Evolutionary conservation across 495 filamentous ascomycete genomes (phyloP).

Genomic region (Annulohypoxylon stygium): DNA sequence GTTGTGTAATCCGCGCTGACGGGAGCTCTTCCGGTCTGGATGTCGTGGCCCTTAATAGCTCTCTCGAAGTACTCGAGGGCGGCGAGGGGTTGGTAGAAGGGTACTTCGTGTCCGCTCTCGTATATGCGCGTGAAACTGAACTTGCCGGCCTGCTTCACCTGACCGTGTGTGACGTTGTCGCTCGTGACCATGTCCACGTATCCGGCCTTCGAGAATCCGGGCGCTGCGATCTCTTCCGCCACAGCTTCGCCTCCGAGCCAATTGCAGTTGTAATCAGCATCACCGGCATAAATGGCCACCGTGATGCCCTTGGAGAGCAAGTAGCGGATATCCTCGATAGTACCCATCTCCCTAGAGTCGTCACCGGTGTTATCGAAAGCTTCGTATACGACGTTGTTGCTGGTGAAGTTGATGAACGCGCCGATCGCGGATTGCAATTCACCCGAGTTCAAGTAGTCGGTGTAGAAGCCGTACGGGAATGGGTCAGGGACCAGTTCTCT

Average conservation of each 20-base stretch:
- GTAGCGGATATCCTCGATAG: conserved; percentile 63
- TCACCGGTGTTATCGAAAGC: conserved; percentile 70
- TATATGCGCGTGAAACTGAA: conserved; percentile 76
- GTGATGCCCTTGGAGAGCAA: conserved; percentile 66
- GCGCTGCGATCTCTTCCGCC: conserved; percentile 59
- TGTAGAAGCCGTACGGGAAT: conserved; percentile 71
- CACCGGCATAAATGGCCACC: conserved; percentile 69
- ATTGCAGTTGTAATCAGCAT: conserved; percentile 75
- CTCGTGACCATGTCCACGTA: conserved; percentile 67
- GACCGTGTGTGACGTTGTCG: conserved; percentile 71
- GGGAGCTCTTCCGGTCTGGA: conserved; percentile 68
- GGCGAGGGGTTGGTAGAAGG: conserved; percentile 77
- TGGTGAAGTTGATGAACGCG: conserved; percentile 67
- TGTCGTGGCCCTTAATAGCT: conserved; percentile 66
- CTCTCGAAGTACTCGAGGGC: conserved; percentile 71
- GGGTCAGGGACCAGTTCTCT: conserved; percentile 69
- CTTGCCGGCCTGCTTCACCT: conserved; percentile 71
- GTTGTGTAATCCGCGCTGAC: conserved; percentile 60
- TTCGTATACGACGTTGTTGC: conserved; percentile 60
- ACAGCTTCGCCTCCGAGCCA: conserved; percentile 70
- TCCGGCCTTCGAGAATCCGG: conserved; percentile 64
- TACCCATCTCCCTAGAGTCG: conserved; percentile 65
- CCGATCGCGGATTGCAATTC: conserved; percentile 70
- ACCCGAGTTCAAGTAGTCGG: conserved; percentile 69
- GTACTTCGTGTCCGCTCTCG: conserved; percentile 75